A percentile compares a stretch with the other conserved stretches of the same genome.
These are phyloP conservation scores for Tolypocladium album DNA, from an alignment of 2,329 filamentous ascomycete genomes.

Conservation along the genomic window DNA sequence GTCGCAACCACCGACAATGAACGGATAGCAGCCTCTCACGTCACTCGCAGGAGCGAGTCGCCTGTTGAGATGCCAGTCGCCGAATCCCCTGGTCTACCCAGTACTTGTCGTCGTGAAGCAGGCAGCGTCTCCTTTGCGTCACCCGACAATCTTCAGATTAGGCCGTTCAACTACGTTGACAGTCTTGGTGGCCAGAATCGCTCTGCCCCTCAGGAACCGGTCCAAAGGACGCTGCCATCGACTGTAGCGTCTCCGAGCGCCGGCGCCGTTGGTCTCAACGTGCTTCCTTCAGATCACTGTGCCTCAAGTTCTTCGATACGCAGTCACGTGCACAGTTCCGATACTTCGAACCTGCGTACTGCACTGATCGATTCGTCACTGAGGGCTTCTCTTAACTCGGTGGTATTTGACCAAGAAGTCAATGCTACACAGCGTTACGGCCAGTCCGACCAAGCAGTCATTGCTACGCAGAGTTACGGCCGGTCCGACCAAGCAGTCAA, in stretches of 20 bases:
- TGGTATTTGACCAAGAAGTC: not conserved
- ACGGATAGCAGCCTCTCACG: not conserved
- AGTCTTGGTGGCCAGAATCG: not conserved
- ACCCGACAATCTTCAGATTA: not conserved
- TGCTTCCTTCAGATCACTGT: not conserved
- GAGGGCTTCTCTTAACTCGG: too few species aligned
- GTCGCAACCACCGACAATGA: not conserved
- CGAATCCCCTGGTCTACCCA: not conserved
- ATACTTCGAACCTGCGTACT: not conserved
- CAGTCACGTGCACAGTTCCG: not conserved
- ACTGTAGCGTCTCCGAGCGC: not conserved
- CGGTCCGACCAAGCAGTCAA: too few species aligned
- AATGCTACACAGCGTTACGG: too few species aligned
- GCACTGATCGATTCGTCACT: not conserved
- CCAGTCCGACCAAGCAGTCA: too few species aligned
- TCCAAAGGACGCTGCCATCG: not conserved
- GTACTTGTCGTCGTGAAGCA: not conserved
- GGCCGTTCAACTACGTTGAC: not conserved
- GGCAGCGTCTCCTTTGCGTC: not conserved
- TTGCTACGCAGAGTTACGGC: too few species aligned
- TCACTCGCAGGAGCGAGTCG: not conserved
- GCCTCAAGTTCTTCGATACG: not conserved
- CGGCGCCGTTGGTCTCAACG: not conserved
- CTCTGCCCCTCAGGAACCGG: not conserved
- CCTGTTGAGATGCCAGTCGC: not conserved